Percentiles rank a stretch among this genome's conserved stretches.
Conservation (phyloP, 2,329 filamentous ascomycete genomes). For the Diatrype stigma region DNA sequence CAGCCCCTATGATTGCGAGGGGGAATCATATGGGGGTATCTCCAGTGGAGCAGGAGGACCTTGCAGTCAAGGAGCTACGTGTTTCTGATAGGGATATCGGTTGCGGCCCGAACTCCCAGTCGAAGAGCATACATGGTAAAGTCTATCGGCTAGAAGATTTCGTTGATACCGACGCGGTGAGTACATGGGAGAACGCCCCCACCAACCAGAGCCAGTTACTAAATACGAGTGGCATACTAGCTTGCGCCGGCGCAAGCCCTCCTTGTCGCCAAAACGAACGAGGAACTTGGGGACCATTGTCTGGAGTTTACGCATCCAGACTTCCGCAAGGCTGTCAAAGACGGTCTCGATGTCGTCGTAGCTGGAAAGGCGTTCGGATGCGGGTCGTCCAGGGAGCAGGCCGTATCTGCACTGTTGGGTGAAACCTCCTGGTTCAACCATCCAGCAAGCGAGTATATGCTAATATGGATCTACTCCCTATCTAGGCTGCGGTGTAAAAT, state of each 20-base stretch:
- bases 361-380: slow-evolving; percentile 42
- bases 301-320: slow-evolving; percentile 35
- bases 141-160: slow-evolving; percentile 39
- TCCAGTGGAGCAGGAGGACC: no score
- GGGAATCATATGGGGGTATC: no score
- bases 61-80: no score
- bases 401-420: slow-evolving; percentile 32
- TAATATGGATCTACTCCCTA: no score
- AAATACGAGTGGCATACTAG: no score
- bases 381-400: slow-evolving; percentile 41
- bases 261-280: slow-evolving; percentile 20
- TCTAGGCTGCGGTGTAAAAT: slow-evolving; percentile 33
- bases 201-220: background rate
- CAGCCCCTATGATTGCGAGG: no score
- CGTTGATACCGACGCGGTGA: slow-evolving; percentile 36
- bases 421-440: no score
- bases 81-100: no score
- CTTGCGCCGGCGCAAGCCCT: slow-evolving; percentile 37
- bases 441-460: no score
- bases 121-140: slow-evolving; percentile 26
- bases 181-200: slow-evolving; percentile 16
- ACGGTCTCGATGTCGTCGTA: slow-evolving; percentile 37
- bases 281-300: slow-evolving; percentile 34
- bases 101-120: no score
- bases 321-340: slow-evolving; percentile 32